Conservation (phyloP, 495 filamentous ascomycete genomes). For the Xeromyces bisporus region DNA sequence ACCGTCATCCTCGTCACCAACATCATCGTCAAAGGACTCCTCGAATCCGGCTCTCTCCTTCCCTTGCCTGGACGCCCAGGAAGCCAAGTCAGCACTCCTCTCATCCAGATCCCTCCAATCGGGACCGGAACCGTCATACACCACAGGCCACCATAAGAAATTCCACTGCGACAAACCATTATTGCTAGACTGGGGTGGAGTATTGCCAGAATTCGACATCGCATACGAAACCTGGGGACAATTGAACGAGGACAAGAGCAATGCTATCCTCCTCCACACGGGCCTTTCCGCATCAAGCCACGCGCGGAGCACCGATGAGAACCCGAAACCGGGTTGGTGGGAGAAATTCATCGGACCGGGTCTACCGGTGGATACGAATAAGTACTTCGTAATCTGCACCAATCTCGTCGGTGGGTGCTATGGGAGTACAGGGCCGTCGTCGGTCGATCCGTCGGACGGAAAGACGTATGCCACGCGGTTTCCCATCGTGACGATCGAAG, state of each 20-base stretch:
- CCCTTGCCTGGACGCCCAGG: constrained; percentile 84
- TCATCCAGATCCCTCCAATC: constrained; percentile 50
- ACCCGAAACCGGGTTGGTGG: constrained; percentile 93
- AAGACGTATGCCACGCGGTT: constrained; percentile 87
- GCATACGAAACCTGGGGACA: constrained; percentile 91
- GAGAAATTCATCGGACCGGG: constrained; percentile 96
- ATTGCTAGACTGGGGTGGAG: constrained; percentile 83
- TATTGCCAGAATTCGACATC: constrained; percentile 68
- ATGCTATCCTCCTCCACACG: constrained; percentile 84
- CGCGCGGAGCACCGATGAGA: constrained; percentile 71
- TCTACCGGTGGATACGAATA: constrained; percentile 69
- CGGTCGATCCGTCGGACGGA: constrained; percentile 75
- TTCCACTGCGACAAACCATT: constrained; percentile 61
- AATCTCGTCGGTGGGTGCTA: constrained; percentile 96
- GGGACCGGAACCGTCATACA: constrained; percentile 90
- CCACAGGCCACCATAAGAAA: constrained; percentile 58
- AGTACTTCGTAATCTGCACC: constrained; percentile 87
- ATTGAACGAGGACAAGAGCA: constrained; percentile 66
- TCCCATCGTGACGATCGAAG: constrained; percentile 87
- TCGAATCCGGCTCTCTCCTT: constrained; percentile 90
- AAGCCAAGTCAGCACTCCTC: constrained; percentile 66
- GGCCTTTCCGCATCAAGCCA: constrained; percentile 92
- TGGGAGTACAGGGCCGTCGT: constrained; percentile 82
- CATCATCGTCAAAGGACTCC: constrained; percentile 17
- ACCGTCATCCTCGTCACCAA: no score